Conservation (phyloP, 257 asterid genomes). For the Solanum ossicruentum region DNA sequence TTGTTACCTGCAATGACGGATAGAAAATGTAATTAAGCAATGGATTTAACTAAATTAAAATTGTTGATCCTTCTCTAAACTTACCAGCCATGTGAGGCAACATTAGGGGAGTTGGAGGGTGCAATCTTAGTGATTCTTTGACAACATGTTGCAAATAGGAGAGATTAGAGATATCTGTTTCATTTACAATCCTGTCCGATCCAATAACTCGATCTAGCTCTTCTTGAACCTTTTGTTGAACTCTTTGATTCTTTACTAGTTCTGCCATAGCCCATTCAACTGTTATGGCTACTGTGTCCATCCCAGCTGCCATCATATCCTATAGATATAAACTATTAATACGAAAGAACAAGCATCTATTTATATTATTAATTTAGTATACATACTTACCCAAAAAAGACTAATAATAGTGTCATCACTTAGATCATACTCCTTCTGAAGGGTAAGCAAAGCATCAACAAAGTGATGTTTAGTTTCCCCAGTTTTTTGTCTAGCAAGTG, state of each 20-base stretch:
- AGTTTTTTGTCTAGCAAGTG: slow-evolving; percentile 35
- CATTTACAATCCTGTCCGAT: slow-evolving; percentile 36
- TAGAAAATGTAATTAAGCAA: background rate
- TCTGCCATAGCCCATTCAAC: slow-evolving; percentile 83
- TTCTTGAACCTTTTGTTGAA: slow-evolving; percentile 72
- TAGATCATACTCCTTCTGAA: slow-evolving; percentile 59
- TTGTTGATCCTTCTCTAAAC: background rate
- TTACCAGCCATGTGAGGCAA: slow-evolving; percentile 47
- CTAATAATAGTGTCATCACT: slow-evolving; percentile 58
- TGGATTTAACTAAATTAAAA: background rate
- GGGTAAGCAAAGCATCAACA: slow-evolving; percentile 67
- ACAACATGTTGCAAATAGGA: slow-evolving; percentile 53
- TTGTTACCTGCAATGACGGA: slow-evolving; percentile 18
- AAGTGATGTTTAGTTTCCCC: slow-evolving; percentile 75
- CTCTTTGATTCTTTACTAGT: slow-evolving; percentile 65
- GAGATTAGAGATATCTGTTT: slow-evolving; percentile 49
- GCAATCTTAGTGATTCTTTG: slow-evolving; percentile 63
- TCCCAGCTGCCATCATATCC: slow-evolving; percentile 88
- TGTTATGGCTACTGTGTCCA: slow-evolving; percentile 72
- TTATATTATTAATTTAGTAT: background rate
- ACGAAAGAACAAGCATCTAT: too few relatives aligned
- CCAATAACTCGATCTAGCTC: slow-evolving; percentile 67
- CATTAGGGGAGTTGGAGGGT: slow-evolving; percentile 78
- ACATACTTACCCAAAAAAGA: slow-evolving; percentile 66
- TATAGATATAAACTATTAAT: slow-evolving; percentile 3